Conservation (phyloP, 768 basidiomycete genomes). For the Suillus alpinus region DNA sequence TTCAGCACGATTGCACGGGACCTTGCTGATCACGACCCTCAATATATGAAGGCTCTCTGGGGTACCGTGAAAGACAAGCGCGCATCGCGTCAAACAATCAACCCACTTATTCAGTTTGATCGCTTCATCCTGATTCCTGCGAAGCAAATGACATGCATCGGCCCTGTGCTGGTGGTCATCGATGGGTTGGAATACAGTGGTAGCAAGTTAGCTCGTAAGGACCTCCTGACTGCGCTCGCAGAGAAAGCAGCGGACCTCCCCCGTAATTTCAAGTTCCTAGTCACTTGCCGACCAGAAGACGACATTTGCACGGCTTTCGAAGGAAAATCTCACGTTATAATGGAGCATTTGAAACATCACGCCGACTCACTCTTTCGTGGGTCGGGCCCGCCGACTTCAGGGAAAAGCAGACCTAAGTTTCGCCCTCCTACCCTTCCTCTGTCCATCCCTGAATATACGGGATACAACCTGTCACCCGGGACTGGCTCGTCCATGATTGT, state of each 20-base stretch:
- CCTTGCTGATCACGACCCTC: constrained; percentile 30
- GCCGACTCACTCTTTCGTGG: neutral
- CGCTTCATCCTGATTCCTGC: constrained; percentile 27
- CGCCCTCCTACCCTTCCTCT: neutral
- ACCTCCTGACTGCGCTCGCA: constrained; percentile 22
- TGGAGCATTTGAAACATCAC: neutral
- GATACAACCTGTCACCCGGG: neutral
- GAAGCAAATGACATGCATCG: constrained; percentile 18
- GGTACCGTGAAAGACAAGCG: constrained; percentile 17
- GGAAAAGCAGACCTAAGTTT: neutral
- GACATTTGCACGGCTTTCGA: constrained; percentile 13
- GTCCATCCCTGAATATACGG: neutral
- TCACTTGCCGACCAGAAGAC: constrained; percentile 27
- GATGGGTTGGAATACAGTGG: constrained; percentile 34
- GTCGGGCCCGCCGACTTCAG: too few species aligned
- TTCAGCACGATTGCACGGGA: constrained; percentile 34
- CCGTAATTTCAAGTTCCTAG: constrained; percentile 20
- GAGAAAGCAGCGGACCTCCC: constrained; percentile 14
- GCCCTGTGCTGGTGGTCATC: constrained; percentile 33
- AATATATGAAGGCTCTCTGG: constrained; percentile 19
- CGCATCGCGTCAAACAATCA: constrained; percentile 18
- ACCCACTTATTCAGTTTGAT: constrained; percentile 24
- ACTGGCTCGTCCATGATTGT: neutral
- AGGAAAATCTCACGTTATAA: constrained; percentile 3
- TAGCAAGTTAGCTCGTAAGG: constrained; percentile 12